Evolutionary conservation across 768 basidiomycete genomes (phyloP).

Genomic region (Amanita inopinata): DNA sequence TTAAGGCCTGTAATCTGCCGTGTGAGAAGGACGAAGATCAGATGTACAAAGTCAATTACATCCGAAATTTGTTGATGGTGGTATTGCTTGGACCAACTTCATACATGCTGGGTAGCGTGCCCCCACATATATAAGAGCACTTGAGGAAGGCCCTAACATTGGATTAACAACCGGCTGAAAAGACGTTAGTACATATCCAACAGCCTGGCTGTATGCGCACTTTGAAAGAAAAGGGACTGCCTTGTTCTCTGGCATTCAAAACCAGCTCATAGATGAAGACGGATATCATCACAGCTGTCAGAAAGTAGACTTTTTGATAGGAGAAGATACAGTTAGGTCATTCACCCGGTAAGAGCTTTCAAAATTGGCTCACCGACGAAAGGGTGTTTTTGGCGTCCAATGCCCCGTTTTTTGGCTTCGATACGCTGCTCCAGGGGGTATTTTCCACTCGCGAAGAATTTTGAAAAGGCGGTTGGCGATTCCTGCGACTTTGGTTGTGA

Average conservation of each 20-base stretch:
- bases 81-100: conserved; percentile 55
- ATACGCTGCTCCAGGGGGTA: conserved; percentile 75
- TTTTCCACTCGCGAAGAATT: conserved; percentile 35
- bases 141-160: conserved; percentile 85
- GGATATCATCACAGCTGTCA: conserved; percentile 58
- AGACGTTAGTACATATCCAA: background rate
- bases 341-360: background rate
- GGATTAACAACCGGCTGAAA: conserved; percentile 70
- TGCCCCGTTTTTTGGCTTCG: conserved; percentile 78
- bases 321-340: conserved; percentile 4
- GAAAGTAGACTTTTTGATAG: conserved; percentile 40
- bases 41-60: conserved; percentile 32
- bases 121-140: conserved; percentile 77
- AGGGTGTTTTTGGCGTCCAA: conserved; percentile 75
- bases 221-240: conserved; percentile 80
- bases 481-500: conserved; percentile 21
- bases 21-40: background rate
- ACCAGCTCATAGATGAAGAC: conserved; percentile 84
- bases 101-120: conserved; percentile 93
- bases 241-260: conserved; percentile 64
- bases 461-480: conserved; percentile 30
- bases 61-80: conserved; percentile 42
- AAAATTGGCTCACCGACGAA: conserved; percentile 46
- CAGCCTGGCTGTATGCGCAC: conserved; percentile 24
- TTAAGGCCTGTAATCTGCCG: conserved; percentile 48